Conservation (phyloP, 202 grass and related monocot genomes). For the Panicum hallii region DNA sequence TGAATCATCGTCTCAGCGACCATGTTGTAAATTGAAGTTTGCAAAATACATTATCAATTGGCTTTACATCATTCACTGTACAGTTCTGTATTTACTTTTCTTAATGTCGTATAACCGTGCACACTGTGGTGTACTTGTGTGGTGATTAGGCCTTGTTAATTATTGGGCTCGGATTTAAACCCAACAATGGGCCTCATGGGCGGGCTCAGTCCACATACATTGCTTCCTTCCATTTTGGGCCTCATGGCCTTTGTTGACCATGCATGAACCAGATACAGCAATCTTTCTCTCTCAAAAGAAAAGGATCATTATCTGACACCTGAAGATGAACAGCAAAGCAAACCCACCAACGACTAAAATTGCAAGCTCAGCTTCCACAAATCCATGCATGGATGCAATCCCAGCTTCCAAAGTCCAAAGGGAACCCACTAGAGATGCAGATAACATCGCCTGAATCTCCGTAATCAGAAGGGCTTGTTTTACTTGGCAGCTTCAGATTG, state of each 20-base stretch:
- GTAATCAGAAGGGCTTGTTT: not conserved
- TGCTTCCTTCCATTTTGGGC: not conserved
- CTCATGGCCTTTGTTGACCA: no score
- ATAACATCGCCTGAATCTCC: not conserved
- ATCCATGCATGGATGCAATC: not conserved
- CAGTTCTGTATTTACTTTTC: slow-evolving; percentile 2
- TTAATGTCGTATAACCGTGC: not conserved
- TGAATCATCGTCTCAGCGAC: not conserved
- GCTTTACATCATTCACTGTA: not conserved
- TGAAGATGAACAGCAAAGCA: not conserved
- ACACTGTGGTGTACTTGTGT: not conserved
- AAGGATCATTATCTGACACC: not conserved
- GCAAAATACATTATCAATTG: slow-evolving; percentile 35
- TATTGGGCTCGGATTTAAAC: not conserved
- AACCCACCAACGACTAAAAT: no score
- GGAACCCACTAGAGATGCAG: not conserved
- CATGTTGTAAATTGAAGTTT: slow-evolving; percentile 67
- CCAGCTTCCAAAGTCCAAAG: not conserved
- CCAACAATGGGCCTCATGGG: slow-evolving; percentile 1
- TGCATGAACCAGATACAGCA: no score
- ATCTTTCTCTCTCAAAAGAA: not conserved
- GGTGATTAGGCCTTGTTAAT: not conserved
- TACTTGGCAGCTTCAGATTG: slow-evolving; percentile 28
- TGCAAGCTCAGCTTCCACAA: not conserved
- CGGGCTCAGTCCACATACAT: slow-evolving; percentile 4